These are phyloP conservation scores for Aspergillus sp. DNA, from an alignment of 2,329 filamentous ascomycete genomes.

Conservation along the genomic window DNA sequence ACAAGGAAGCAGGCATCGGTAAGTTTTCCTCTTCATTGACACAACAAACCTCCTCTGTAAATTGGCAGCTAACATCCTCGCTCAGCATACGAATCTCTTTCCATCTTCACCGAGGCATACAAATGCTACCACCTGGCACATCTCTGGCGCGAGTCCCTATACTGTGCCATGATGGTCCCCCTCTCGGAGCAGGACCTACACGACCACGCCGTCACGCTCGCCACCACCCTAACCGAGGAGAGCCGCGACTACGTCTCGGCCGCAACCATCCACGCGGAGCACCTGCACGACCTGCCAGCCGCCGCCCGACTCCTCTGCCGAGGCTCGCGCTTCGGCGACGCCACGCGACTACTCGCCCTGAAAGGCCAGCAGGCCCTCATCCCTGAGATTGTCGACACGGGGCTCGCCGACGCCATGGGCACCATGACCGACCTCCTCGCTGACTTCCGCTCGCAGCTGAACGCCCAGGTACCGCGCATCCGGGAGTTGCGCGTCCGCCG, in stretches of 20 bases:
- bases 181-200: slow-evolving; percentile 60
- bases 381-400: slow-evolving; percentile 68
- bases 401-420: slow-evolving; percentile 76
- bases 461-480: slow-evolving; percentile 82
- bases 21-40: slow-evolving; percentile 13
- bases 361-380: slow-evolving; percentile 64
- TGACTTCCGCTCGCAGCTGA: slow-evolving; percentile 84
- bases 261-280: slow-evolving; percentile 76
- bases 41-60: not conserved
- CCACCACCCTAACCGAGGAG: slow-evolving; percentile 73
- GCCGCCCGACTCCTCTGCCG: slow-evolving; percentile 80
- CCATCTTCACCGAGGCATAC: slow-evolving; percentile 71
- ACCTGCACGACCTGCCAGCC: slow-evolving; percentile 69
- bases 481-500: slow-evolving; percentile 79
- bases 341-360: slow-evolving; percentile 72
- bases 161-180: slow-evolving; percentile 69
- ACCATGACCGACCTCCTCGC: slow-evolving; percentile 87
- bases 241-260: slow-evolving; percentile 80
- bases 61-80: slow-evolving; percentile 9
- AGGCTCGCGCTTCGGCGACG: slow-evolving; percentile 83
- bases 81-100: slow-evolving; percentile 77
- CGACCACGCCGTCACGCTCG: slow-evolving; percentile 71
- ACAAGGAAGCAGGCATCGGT: slow-evolving; percentile 79
- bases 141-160: slow-evolving; percentile 88
- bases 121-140: slow-evolving; percentile 81